Percentiles rank a stretch among this genome's conserved stretches.
Conservation (phyloP, 371 early-diverging fungal species). For the Rhizopus stolonifer region DNA sequence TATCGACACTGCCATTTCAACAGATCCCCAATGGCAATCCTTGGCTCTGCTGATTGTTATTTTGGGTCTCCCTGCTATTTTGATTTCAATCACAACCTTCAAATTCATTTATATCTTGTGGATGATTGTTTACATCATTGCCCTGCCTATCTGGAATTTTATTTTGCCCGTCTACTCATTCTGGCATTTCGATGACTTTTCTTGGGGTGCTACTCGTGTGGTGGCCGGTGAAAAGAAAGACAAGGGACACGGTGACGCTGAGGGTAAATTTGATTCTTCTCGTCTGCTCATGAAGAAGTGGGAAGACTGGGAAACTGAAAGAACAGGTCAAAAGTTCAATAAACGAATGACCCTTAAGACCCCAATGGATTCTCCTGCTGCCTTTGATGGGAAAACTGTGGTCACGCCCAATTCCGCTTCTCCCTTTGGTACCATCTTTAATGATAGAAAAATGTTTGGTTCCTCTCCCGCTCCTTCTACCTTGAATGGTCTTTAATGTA, state of each 20-base stretch:
- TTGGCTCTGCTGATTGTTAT: constrained; percentile 65
- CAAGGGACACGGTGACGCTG: constrained; percentile 62
- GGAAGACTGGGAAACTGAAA: constrained; percentile 75
- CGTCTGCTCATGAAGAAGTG: constrained; percentile 64
- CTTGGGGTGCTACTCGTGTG: constrained; percentile 85
- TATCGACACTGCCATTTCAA: constrained; percentile 48
- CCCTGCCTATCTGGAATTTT: constrained; percentile 96
- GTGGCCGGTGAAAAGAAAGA: constrained; percentile 63
- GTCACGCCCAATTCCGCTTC: constrained; percentile 26
- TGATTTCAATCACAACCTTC: constrained; percentile 86
- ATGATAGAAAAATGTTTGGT: constrained; percentile 51
- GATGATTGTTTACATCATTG: constrained; percentile 66
- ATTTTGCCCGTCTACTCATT: constrained; percentile 88
- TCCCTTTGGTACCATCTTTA: constrained; percentile 43
- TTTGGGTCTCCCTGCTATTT: constrained; percentile 80
- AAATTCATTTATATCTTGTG: constrained; percentile 79
- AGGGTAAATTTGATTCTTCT: constrained; percentile 70
- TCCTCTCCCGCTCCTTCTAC: constrained; percentile 28
- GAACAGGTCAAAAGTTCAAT: constrained; percentile 47
- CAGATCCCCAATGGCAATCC: constrained; percentile 58
- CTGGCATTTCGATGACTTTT: constrained; percentile 95
- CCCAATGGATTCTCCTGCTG: constrained; percentile 29
- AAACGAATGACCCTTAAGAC: constrained; percentile 29
- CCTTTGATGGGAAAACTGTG: constrained; percentile 28
- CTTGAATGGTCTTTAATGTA: constrained; percentile 1